A percentile compares a stretch with the other conserved stretches of the same genome.
phyloP scores from a whole-genome alignment of 768 basidiomycete species.

The Pulveroboletus ravenelii region DNA sequence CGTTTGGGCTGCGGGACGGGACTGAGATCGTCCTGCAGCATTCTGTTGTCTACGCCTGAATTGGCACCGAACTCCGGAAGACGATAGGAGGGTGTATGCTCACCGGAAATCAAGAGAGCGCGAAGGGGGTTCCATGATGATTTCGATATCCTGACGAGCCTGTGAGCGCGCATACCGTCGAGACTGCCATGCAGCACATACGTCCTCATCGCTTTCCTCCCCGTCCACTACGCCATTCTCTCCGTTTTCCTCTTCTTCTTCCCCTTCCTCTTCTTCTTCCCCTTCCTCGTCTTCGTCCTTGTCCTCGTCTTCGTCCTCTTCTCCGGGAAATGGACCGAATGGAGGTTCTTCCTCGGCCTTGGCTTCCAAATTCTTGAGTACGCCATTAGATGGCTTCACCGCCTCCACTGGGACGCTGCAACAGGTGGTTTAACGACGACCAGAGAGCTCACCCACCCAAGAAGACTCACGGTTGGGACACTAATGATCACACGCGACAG shows the following conservation, averaged over 20 bases:
- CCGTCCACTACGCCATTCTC: slow-evolving; percentile 41
- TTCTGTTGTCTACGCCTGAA: slow-evolving; percentile 32
- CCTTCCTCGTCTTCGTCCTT: slow-evolving; percentile 21
- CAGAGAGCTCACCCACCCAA: slow-evolving; percentile 21
- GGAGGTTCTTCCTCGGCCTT: slow-evolving; percentile 37
- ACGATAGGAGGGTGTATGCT: slow-evolving; percentile 9
- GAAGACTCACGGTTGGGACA: slow-evolving; percentile 59
- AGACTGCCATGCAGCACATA: slow-evolving; percentile 22
- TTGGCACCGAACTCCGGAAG: not conserved
- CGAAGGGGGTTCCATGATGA: slow-evolving; percentile 78
- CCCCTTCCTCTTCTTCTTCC: slow-evolving; percentile 17
- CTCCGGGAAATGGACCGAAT: slow-evolving; percentile 20
- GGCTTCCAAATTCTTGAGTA: slow-evolving; percentile 48
- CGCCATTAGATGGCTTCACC: slow-evolving; percentile 41
- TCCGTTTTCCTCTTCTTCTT: slow-evolving; percentile 18
- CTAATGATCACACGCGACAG: slow-evolving; percentile 42
- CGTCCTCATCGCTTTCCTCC: slow-evolving; percentile 46
- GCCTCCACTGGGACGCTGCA: slow-evolving; percentile 40
- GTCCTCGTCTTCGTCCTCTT: slow-evolving; percentile 26
- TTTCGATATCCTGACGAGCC: slow-evolving; percentile 69
- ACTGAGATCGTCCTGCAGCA: slow-evolving; percentile 28
- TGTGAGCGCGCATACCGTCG: not conserved
- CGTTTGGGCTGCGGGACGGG: slow-evolving; percentile 30
- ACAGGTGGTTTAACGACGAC: slow-evolving; percentile 19
- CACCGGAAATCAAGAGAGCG: slow-evolving; percentile 76